Conservation (phyloP, 2,329 filamentous ascomycete species). For the Zopfia rhizophila region DNA sequence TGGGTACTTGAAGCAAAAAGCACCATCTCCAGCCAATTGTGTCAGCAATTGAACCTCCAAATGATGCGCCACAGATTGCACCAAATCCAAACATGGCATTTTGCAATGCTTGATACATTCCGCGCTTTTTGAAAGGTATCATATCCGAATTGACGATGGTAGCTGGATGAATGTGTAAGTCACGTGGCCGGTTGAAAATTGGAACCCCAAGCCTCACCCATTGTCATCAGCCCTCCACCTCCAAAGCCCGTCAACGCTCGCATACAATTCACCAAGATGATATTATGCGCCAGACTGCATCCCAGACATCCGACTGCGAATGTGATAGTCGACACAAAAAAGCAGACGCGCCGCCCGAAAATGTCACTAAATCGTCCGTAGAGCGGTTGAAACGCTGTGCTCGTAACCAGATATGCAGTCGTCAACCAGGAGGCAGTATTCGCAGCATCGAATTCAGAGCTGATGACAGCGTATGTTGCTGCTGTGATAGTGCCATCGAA, state of each 20-base stretch:
- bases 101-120: constrained; percentile 70
- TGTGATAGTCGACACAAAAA: constrained; percentile 42
- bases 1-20: constrained; percentile 70
- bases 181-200: neutral
- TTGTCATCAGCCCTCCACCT: constrained; percentile 44
- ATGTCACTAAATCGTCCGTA: constrained; percentile 51
- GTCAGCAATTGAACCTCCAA: constrained; percentile 57
- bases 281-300: constrained; percentile 37
- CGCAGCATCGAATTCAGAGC: constrained; percentile 58
- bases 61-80: constrained; percentile 64
- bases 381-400: constrained; percentile 35
- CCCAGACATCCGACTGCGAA: constrained; percentile 43
- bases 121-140: constrained; percentile 66
- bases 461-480: constrained; percentile 52
- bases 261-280: constrained; percentile 39
- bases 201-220: constrained; percentile 25
- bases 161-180: constrained; percentile 22
- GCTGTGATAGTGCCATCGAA: constrained; percentile 59
- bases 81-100: constrained; percentile 72
- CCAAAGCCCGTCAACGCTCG: constrained; percentile 42
- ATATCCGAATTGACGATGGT: constrained; percentile 67
- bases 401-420: constrained; percentile 32
- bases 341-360: constrained; percentile 48
- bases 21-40: constrained; percentile 60
- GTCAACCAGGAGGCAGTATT: constrained; percentile 53